Evolutionary conservation across 306 rosid genomes (phyloP).

Genomic region (Malus asiatica): DNA sequence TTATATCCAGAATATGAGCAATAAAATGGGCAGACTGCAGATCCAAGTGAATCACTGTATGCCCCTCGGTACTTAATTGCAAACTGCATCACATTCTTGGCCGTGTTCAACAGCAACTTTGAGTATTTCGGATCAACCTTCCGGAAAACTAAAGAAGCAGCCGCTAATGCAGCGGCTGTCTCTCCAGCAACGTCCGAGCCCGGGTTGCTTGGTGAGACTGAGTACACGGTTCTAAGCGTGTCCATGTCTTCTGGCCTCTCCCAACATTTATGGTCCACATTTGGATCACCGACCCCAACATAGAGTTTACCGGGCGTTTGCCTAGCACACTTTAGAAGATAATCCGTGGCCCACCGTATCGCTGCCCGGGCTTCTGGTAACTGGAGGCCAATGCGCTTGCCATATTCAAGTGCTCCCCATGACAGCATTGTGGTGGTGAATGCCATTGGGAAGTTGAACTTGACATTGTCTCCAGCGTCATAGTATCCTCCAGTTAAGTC

Average conservation of each 20-base stretch:
- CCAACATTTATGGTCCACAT: constrained; percentile 84
- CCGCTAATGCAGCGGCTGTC: constrained; percentile 82
- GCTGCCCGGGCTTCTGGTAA: constrained; percentile 45
- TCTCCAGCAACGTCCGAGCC: constrained; percentile 94
- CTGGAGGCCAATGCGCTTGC: constrained; percentile 60
- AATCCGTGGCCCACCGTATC: constrained; percentile 74
- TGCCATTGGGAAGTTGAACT: constrained; percentile 94
- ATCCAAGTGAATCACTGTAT: constrained; percentile 74
- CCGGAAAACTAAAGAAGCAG: constrained; percentile 75
- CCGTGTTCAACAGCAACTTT: constrained; percentile 39
- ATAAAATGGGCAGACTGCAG: constrained; percentile 86
- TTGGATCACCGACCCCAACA: constrained; percentile 84
- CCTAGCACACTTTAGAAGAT: constrained; percentile 66
- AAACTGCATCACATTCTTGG: constrained; percentile 63
- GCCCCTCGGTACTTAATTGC: constrained; percentile 65
- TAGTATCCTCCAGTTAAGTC: constrained; percentile 85
- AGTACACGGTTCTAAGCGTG: constrained; percentile 52
- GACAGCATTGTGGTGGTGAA: constrained; percentile 86
- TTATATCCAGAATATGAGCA: constrained; percentile 93
- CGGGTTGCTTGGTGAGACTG: constrained; percentile 52
- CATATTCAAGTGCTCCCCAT: constrained; percentile 72
- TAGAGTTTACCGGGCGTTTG: constrained; percentile 68
- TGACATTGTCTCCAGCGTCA: constrained; percentile 92
- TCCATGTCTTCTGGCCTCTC: constrained; percentile 95
- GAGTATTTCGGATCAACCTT: constrained; percentile 64